Evolutionary conservation across 495 filamentous ascomycete species (phyloP).

Genomic region (Trypethelium eluteriae): DNA sequence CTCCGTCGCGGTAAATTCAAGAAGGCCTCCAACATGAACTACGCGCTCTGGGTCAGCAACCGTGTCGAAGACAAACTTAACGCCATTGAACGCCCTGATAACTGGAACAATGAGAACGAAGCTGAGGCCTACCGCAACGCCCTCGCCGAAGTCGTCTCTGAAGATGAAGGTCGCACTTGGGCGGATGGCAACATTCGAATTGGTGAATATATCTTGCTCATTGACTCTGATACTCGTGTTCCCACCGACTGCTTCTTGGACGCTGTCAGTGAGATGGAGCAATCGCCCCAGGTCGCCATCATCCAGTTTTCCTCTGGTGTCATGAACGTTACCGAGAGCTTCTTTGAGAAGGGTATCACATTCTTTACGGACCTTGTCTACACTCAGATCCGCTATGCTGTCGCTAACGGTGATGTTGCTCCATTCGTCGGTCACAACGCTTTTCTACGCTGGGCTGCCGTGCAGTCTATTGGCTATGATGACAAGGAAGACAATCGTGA

Average conservation of each 20-base stretch:
- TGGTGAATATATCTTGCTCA: conserved; percentile 37
- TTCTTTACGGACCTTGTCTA: conserved; percentile 85
- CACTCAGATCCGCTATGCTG: conserved; percentile 67
- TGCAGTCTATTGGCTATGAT: conserved; percentile 66
- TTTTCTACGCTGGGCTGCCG: conserved; percentile 68
- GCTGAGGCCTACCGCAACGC: conserved; percentile 26
- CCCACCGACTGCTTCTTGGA: conserved; percentile 44
- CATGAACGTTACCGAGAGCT: conserved; percentile 41
- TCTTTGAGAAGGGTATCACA: conserved; percentile 53
- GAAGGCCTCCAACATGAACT: conserved; percentile 71
- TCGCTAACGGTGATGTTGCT: conserved; percentile 74
- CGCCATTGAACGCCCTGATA: conserved; percentile 23
- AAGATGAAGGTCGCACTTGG: conserved; percentile 29
- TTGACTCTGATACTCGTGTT: conserved; percentile 39
- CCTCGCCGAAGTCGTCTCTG: conserved; percentile 26
- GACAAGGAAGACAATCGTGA: conserved; percentile 57
- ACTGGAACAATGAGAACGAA: conserved; percentile 32
- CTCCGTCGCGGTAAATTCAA: conserved; percentile 61
- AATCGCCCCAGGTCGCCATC: conserved; percentile 41
- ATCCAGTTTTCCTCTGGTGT: conserved; percentile 44
- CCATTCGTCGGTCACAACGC: conserved; percentile 71
- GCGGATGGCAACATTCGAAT: conserved; percentile 38
- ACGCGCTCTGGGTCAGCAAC: conserved; percentile 51
- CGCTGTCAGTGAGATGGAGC: conserved; percentile 44
- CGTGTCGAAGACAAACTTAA: conserved; percentile 53